Evolutionary conservation across 1,284 basidiomycete species (phyloP).

Genomic region (Afroboletus lepidellus): DNA sequence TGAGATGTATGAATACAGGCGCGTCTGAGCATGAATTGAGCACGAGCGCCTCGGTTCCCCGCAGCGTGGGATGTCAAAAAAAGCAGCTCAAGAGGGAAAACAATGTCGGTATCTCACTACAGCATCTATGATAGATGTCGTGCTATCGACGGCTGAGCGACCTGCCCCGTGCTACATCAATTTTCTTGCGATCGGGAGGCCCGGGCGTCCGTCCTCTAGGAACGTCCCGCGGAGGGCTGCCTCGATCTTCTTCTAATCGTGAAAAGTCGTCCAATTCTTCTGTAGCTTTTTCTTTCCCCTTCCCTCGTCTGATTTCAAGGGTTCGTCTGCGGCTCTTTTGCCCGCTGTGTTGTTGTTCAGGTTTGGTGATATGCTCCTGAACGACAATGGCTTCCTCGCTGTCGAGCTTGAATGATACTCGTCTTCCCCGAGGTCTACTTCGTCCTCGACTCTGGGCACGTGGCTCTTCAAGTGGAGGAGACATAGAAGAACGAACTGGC

Average conservation of each 20-base stretch:
- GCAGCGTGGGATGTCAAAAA: background rate
- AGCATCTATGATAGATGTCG: constrained; percentile 8
- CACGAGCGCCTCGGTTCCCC: background rate
- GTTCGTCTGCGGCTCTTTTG: constrained; percentile 12
- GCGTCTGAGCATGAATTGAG: constrained; percentile 8
- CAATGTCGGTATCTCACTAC: constrained; percentile 12
- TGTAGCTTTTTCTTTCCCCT: constrained; percentile 14
- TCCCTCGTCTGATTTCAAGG: constrained; percentile 15
- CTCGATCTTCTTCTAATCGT: constrained; percentile 17
- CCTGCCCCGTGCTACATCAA: constrained; percentile 18
- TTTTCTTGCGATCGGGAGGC: constrained; percentile 23
- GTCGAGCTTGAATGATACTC: constrained; percentile 32
- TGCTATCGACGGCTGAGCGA: constrained; percentile 27
- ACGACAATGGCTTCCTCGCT: constrained; percentile 5
- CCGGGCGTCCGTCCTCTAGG: constrained; percentile 30
- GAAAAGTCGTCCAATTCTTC: constrained; percentile 2
- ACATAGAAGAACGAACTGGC: constrained; percentile 20
- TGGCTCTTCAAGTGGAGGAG: constrained; percentile 21
- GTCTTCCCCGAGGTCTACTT: constrained; percentile 29
- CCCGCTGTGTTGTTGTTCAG: constrained; percentile 4
- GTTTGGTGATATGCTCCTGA: constrained; percentile 8
- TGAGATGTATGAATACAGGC: constrained; percentile 4
- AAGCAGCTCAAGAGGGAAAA: background rate
- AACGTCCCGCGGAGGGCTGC: constrained; percentile 10
- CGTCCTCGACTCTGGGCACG: constrained; percentile 15